phyloP scores from a whole-genome alignment of 164 flowering plant genomes.

The Kingdonia uniflora region DNA sequence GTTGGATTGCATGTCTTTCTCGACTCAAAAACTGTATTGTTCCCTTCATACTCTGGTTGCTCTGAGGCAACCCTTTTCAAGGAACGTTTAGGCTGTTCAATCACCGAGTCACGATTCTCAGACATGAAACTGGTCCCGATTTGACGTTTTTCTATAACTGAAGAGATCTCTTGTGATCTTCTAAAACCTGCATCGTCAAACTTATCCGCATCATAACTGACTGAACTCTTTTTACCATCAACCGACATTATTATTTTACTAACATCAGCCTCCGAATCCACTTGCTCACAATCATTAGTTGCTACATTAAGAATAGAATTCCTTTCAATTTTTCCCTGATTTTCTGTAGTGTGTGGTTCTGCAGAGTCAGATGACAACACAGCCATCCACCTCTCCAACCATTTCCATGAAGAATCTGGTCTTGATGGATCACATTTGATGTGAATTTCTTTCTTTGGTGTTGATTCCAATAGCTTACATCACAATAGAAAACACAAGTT shows the following conservation, averaged over 20 bases:
- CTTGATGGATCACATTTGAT: constrained; percentile 65
- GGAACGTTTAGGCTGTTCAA: constrained; percentile 31
- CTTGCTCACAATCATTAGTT: constrained; percentile 15
- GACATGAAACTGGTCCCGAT: constrained; percentile 7
- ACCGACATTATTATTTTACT: constrained; percentile 14
- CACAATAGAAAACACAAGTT: constrained; percentile 2
- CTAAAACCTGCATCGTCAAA: constrained; percentile 19
- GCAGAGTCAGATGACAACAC: constrained; percentile 30
- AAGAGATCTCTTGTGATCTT: constrained; percentile 12
- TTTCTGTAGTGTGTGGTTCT: constrained; percentile 19
- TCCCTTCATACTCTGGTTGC: constrained; percentile 41
- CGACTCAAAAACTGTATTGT: constrained; percentile 37
- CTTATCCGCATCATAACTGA: constrained; percentile 25
- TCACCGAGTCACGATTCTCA: constrained; percentile 23
- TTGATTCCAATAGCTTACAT: constrained; percentile 60
- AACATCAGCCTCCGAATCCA: constrained; percentile 13
- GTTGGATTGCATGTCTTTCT: constrained; percentile 57
- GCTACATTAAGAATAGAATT: constrained; percentile 14
- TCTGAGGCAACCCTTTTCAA: constrained; percentile 41
- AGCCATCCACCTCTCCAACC: constrained; percentile 97
- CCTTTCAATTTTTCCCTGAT: constrained; percentile 16
- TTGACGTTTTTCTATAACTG: constrained; percentile 14
- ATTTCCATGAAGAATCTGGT: constrained; percentile 66
- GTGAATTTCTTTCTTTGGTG: constrained; percentile 45
- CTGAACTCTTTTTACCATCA: constrained; percentile 36